phyloP scores from a whole-genome alignment of 441 rosid genomes.

The Raphanus hybrid region DNA sequence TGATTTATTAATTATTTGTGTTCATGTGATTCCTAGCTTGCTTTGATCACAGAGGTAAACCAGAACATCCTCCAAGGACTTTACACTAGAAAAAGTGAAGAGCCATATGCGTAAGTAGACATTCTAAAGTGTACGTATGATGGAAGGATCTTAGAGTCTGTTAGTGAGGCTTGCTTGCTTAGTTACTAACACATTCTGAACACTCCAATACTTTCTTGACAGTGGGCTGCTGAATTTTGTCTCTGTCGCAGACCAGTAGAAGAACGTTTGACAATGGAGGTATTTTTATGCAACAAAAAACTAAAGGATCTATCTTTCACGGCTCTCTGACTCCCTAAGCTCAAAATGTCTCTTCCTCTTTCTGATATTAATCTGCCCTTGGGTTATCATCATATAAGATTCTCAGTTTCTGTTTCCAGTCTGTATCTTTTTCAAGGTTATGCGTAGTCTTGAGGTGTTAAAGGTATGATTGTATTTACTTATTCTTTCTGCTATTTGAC shows the following conservation, averaged over 20 bases:
- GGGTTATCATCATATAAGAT: background rate
- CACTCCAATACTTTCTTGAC: background rate
- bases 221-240: constrained; percentile 76
- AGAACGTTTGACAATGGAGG: constrained; percentile 86
- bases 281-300: constrained; percentile 36
- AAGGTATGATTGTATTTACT: background rate
- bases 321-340: background rate
- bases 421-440: background rate
- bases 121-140: background rate
- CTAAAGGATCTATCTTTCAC: background rate
- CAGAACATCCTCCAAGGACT: no score
- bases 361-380: background rate
- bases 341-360: background rate
- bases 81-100: background rate
- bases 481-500: background rate
- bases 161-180: background rate
- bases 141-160: background rate
- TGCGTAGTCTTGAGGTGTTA: background rate
- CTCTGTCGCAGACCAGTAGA: constrained; percentile 79
- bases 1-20: background rate
- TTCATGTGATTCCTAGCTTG: constrained; percentile 14
- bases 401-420: background rate
- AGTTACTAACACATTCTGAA: constrained; percentile 10
- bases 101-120: background rate
- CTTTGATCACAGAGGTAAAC: background rate